A percentile compares a stretch with the other conserved stretches of the same genome.
These are phyloP conservation scores for Pythium utonaiense DNA, from an alignment of 352 stramenopile genomes.

Conservation along the genomic window DNA sequence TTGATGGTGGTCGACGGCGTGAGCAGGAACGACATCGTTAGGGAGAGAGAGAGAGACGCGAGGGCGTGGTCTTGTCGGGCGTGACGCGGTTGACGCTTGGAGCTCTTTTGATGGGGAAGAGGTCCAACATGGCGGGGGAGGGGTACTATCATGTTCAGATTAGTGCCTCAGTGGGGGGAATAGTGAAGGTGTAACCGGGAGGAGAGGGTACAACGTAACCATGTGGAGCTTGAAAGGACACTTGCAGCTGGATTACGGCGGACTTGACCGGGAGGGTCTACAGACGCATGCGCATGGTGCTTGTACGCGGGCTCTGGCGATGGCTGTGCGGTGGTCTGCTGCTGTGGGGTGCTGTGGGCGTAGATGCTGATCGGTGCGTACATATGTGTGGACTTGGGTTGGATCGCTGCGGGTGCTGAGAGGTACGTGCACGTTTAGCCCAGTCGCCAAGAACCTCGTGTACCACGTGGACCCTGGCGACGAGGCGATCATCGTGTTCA, in stretches of 20 bases:
- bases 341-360: not conserved
- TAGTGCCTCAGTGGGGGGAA: not conserved
- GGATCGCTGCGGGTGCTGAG: not conserved
- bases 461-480: constrained; percentile 66
- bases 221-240: constrained; percentile 6
- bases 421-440: constrained; percentile 25
- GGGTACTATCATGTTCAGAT: not conserved
- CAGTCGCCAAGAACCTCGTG: constrained; percentile 64
- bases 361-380: not conserved
- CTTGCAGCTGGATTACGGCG: not conserved
- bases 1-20: constrained; percentile 79
- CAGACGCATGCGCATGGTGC: not conserved
- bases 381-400: not conserved
- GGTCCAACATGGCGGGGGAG: not conserved
- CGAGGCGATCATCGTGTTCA: constrained; percentile 79
- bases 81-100: not conserved
- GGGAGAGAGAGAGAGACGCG: not conserved
- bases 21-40: constrained; percentile 35
- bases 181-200: not conserved
- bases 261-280: too few species aligned
- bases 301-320: not conserved
- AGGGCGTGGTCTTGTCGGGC: not conserved
- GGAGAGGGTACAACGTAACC: constrained; percentile 2
- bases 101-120: constrained; percentile 3
- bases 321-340: not conserved